Base-by-base conservation (phyloP, 495 filamentous ascomycete genomes). In the Aspergillus campestris region DNA sequence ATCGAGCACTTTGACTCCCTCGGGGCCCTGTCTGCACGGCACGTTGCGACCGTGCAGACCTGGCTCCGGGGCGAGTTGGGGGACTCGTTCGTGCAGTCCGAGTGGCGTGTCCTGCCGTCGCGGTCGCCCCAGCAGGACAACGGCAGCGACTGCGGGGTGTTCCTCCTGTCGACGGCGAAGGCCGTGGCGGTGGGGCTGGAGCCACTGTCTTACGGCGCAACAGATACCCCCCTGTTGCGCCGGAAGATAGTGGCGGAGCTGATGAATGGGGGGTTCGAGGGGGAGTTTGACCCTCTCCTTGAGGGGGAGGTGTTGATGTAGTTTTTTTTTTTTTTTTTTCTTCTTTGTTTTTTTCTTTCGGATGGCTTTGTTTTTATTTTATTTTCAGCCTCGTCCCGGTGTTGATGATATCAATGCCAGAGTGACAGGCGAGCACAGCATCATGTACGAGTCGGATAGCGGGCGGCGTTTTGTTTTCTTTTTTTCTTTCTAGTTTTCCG, bases 1-100 rank as follows among this genome's bases (percentile, higher is more conserved):
- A 79, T 94, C 44, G 74, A 87, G 38, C 84, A 89, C 56, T 79
- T 89, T 31, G 87, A 95, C 66, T 86, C 81, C 7, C 66, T 91
- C 44, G 70, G 73, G 24, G 69, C 70, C 1, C 33, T 49, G 0
- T 60, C 64, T 3, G 34, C 11, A 1, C 27, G 41, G 0, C 70
- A 70, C 47, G 56, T 77, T 3, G 52, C 50, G 4, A 55, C 57
- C 0, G 62, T 75, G 37, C 71, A 77, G 44, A 45, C 49, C 11
- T 89, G 79, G 78, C 69, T 92, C 7, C 55, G 59, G 15, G 63
- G 61, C 28, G 78, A 83, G 47, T 66, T 94, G 8, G 78, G 75
- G 3, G 49, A 66, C 0, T 55, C 62, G 10, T 91, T 74, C 48
- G 61, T 70, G 7, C 73, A 73, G 13, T 60, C 60, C 0, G 83